Conservation (phyloP, 345 rosid species). For the Raphanus raphanistrum region DNA sequence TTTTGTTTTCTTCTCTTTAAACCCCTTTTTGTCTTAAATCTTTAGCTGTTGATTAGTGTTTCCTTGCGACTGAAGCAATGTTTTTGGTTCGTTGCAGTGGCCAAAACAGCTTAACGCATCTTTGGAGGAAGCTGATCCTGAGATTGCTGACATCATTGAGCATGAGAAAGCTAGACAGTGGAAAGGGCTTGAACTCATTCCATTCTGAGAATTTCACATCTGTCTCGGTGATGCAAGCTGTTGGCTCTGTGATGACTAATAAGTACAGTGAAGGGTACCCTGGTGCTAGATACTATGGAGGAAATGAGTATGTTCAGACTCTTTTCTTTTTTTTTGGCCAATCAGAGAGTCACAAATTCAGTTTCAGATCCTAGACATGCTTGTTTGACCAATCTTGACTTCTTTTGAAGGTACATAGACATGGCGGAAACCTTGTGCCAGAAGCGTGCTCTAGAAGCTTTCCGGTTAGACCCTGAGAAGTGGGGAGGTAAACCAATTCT, state of each 20-base stretch:
- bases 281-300: slow-evolving; percentile 99
- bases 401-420: slow-evolving; percentile 72
- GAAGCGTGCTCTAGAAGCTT: slow-evolving; percentile 95
- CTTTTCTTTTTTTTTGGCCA: background rate
- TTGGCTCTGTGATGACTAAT: slow-evolving; percentile 98
- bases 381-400: background rate
- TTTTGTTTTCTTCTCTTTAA: background rate
- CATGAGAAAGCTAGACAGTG: slow-evolving; percentile 97
- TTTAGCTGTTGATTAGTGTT: background rate
- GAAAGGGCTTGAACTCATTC: slow-evolving; percentile 99
- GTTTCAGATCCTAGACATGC: slow-evolving; percentile 14
- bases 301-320: slow-evolving; percentile 69
- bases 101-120: slow-evolving; percentile 94
- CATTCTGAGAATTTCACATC: slow-evolving; percentile 99
- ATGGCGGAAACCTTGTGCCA: slow-evolving; percentile 97
- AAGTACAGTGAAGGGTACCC: slow-evolving; percentile 99
- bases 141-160: slow-evolving; percentile 93
- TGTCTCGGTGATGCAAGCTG: slow-evolving; percentile 98
- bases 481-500: slow-evolving; percentile 79
- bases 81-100: slow-evolving; percentile 57
- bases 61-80: slow-evolving; percentile 28
- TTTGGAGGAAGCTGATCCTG: slow-evolving; percentile 88
- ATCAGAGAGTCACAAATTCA: background rate
- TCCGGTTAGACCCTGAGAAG: slow-evolving; percentile 89
- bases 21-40: background rate